Percentiles rank a stretch among this genome's conserved stretches.
Evolutionary conservation across 352 stramenopile species (phyloP).

Genomic region (Globisporangium mamillatum): DNA sequence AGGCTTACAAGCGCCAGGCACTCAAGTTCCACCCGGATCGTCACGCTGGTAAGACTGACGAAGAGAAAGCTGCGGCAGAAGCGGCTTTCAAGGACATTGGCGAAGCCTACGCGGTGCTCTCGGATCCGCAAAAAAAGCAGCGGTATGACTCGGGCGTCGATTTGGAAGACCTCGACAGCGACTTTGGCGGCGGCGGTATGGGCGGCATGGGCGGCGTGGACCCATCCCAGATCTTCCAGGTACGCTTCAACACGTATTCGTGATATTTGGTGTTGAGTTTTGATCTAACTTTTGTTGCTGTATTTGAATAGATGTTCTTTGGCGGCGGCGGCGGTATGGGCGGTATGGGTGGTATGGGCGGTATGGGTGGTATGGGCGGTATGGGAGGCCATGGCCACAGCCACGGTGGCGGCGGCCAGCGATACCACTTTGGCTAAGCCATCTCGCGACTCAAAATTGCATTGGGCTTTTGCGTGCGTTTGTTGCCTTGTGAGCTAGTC

Average conservation of each 20-base stretch:
- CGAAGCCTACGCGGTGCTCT: conserved; percentile 95
- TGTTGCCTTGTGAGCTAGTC: neutral
- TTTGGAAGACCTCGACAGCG: conserved; percentile 92
- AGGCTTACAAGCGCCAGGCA: conserved; percentile 94
- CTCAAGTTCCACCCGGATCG: conserved; percentile 97
- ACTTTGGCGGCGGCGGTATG: conserved; percentile 78
- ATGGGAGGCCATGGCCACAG: conserved; percentile 39
- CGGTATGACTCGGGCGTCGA: conserved; percentile 95
- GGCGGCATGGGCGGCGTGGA: conserved; percentile 79
- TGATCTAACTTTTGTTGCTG: neutral
- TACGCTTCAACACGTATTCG: conserved; percentile 14
- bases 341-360: conserved; percentile 31
- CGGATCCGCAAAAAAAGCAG: conserved; percentile 89
- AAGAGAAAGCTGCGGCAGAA: conserved; percentile 91
- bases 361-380: conserved; percentile 39
- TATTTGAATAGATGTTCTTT: conserved; percentile 73
- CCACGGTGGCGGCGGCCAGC: conserved; percentile 43
- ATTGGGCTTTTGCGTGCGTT: conserved; percentile 6
- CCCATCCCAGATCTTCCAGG: conserved; percentile 84
- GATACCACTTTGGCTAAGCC: conserved; percentile 80
- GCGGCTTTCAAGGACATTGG: conserved; percentile 95
- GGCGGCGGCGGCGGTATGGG: conserved; percentile 47
- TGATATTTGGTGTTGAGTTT: neutral
- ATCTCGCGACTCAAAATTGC: conserved; percentile 3
- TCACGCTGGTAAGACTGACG: conserved; percentile 86